phyloP scores from a whole-genome alignment of 768 basidiomycete species.

The Hemileccinum impolitum region DNA sequence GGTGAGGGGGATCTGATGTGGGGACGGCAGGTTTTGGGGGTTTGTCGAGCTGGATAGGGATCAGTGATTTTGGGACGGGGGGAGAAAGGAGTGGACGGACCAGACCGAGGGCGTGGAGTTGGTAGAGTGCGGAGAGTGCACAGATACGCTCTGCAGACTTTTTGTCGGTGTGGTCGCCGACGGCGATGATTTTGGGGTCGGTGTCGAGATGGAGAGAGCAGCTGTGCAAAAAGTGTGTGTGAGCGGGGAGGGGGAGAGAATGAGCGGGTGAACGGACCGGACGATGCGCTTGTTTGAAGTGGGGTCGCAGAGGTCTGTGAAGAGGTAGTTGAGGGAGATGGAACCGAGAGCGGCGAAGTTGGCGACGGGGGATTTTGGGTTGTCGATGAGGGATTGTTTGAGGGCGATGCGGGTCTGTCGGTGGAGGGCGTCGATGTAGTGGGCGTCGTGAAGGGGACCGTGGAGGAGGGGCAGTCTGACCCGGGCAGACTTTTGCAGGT shows the following conservation, averaged over 20 bases:
- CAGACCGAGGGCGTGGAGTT: constrained; percentile 58
- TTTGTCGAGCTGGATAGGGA: constrained; percentile 26
- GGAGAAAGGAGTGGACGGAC: constrained; percentile 42
- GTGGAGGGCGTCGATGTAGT: constrained; percentile 29
- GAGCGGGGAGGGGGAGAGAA: not conserved
- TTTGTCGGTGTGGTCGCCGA: constrained; percentile 57
- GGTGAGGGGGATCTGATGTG: constrained; percentile 5
- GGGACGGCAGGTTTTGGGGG: constrained; percentile 19
- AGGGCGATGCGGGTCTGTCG: constrained; percentile 11
- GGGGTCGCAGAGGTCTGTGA: constrained; percentile 13
- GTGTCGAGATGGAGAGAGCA: constrained; percentile 26
- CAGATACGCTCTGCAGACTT: constrained; percentile 75
- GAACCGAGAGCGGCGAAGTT: constrained; percentile 33
- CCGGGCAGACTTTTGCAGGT: constrained; percentile 8
- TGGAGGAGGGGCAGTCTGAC: constrained; percentile 6
- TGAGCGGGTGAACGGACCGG: constrained; percentile 15
- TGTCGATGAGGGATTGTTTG: constrained; percentile 33
- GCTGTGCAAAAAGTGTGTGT: constrained; percentile 15
- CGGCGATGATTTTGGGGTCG: constrained; percentile 44
- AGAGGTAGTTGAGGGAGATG: constrained; percentile 16
- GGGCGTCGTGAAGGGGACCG: constrained; percentile 37
- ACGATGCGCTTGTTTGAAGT: constrained; percentile 12
- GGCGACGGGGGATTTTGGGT: constrained; percentile 52
- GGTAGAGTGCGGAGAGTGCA: constrained; percentile 68
- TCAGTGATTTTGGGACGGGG: not conserved